Conservation (phyloP, 163 green algal species). For the Coccomyxa subellipsoidea region DNA sequence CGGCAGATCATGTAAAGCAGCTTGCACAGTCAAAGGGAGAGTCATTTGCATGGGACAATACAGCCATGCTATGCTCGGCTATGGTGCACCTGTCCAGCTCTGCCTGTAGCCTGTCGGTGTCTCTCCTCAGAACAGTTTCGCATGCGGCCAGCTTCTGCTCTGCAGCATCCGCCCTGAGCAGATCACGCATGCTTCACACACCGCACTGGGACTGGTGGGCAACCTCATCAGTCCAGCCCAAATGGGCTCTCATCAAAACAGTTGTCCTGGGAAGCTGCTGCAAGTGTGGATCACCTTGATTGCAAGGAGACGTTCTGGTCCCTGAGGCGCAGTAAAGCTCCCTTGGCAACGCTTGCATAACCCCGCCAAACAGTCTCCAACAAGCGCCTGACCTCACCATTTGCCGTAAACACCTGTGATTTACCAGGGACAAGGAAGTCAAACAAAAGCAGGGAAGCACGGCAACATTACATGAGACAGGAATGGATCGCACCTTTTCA, state of each 20-base stretch:
- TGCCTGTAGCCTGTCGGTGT: not conserved
- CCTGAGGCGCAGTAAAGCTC: not conserved
- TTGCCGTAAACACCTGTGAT: not conserved
- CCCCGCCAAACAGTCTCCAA: not conserved
- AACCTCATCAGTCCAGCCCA: too few species aligned
- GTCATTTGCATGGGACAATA: too few species aligned
- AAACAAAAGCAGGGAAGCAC: too few species aligned
- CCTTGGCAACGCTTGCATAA: not conserved
- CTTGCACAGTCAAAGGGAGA: not conserved
- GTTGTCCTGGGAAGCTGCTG: not conserved
- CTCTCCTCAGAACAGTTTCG: not conserved
- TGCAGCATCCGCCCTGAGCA: not conserved
- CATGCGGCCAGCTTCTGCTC: slow-evolving; percentile 1
- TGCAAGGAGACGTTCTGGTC: not conserved
- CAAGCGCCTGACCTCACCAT: not conserved
- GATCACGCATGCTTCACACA: not conserved
- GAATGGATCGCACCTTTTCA: not conserved
- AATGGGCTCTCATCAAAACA: not conserved
- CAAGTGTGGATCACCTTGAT: not conserved
- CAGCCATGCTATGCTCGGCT: too few species aligned
- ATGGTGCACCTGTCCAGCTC: not conserved
- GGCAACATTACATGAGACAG: too few species aligned
- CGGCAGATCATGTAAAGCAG: too few species aligned
- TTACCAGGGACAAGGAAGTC: too few species aligned
- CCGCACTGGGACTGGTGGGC: too few species aligned